Evolutionary conservation across 352 stramenopile species (phyloP).

Genomic region (Elongisporangium prolatum): DNA sequence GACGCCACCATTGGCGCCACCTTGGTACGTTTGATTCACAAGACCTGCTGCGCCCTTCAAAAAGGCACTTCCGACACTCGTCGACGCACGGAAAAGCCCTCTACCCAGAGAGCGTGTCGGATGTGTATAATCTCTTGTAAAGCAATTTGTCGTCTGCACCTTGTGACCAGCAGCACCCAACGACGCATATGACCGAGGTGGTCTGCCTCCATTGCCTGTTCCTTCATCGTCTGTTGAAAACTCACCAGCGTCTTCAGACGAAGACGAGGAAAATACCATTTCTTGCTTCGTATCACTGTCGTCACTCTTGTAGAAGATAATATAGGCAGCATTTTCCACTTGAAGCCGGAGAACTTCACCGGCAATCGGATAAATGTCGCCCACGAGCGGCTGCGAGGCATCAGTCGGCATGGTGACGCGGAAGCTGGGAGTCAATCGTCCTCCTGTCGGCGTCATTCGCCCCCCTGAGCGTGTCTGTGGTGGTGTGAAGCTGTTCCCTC

Average conservation of each 20-base stretch:
- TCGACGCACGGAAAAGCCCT: slow-evolving; percentile 77
- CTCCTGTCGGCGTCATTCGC: slow-evolving; percentile 20
- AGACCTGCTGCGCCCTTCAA: slow-evolving; percentile 76
- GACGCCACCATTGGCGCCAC: slow-evolving; percentile 72
- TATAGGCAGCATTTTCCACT: slow-evolving; percentile 78
- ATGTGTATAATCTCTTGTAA: slow-evolving; percentile 74
- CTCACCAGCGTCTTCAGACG: slow-evolving; percentile 34
- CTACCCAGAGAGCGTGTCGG: slow-evolving; percentile 74
- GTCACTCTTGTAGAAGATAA: slow-evolving; percentile 86
- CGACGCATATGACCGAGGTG: slow-evolving; percentile 73
- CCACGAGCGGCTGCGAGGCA: slow-evolving; percentile 59
- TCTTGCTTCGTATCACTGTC: slow-evolving; percentile 34
- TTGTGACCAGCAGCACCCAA: slow-evolving; percentile 81
- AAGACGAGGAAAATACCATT: slow-evolving; percentile 43
- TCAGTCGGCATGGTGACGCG: slow-evolving; percentile 46
- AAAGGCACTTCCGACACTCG: slow-evolving; percentile 81
- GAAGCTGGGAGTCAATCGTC: slow-evolving; percentile 55
- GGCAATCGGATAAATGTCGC: slow-evolving; percentile 62
- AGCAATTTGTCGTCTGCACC: slow-evolving; percentile 84
- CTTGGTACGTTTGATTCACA: slow-evolving; percentile 86
- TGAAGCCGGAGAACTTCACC: slow-evolving; percentile 69
- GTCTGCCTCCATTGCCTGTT: slow-evolving; percentile 11
- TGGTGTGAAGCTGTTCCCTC: background rate
- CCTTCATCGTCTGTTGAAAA: slow-evolving; percentile 24
- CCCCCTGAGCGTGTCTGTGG: background rate